Percentiles rank a stretch among this genome's conserved stretches.
Evolutionary conservation across 169 alveolate species (phyloP).

Genomic region (Plasmodium yoelii): DNA sequence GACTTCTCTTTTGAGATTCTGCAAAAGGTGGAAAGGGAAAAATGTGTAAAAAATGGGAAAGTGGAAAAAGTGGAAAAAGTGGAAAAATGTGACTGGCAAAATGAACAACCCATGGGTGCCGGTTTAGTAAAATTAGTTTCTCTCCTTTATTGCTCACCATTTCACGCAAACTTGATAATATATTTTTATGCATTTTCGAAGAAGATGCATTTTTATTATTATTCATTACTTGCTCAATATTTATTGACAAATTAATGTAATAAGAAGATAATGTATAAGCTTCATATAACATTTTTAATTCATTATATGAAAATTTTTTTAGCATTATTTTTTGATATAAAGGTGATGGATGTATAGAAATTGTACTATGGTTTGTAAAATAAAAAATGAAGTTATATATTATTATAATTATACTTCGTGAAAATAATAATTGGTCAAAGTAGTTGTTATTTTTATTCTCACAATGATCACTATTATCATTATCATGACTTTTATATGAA

Average conservation of each 20-base stretch:
- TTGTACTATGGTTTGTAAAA: neutral
- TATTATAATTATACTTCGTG: slow-evolving; percentile 5
- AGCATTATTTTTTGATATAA: too few relatives aligned
- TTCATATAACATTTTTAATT: slow-evolving; percentile 9
- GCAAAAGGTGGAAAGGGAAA: slow-evolving; percentile 1
- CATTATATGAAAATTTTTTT: neutral
- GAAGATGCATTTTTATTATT: slow-evolving; percentile 26
- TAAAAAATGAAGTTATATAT: slow-evolving; percentile 9
- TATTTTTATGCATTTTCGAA: slow-evolving; percentile 51
- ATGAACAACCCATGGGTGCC: too few relatives aligned
- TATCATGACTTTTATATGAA: neutral
- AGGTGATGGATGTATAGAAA: neutral
- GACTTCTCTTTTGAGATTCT: slow-evolving; percentile 31
- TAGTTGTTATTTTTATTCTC: neutral
- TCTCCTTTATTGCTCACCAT: slow-evolving; percentile 7
- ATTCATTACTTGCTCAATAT: slow-evolving; percentile 22
- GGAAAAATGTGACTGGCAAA: too few relatives aligned
- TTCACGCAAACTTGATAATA: slow-evolving; percentile 18
- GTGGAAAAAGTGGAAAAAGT: too few relatives aligned
- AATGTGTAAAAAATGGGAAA: too few relatives aligned
- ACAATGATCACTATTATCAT: neutral
- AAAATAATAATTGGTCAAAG: neutral
- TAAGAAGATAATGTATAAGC: slow-evolving; percentile 17
- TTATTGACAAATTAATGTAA: slow-evolving; percentile 17
- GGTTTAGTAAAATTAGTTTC: neutral